A percentile compares a stretch with the other conserved stretches of the same genome.
These are phyloP conservation scores for Hyparrhenia diplandra DNA, from an alignment of 176 grass and related monocot species.

Conservation along the genomic window DNA sequence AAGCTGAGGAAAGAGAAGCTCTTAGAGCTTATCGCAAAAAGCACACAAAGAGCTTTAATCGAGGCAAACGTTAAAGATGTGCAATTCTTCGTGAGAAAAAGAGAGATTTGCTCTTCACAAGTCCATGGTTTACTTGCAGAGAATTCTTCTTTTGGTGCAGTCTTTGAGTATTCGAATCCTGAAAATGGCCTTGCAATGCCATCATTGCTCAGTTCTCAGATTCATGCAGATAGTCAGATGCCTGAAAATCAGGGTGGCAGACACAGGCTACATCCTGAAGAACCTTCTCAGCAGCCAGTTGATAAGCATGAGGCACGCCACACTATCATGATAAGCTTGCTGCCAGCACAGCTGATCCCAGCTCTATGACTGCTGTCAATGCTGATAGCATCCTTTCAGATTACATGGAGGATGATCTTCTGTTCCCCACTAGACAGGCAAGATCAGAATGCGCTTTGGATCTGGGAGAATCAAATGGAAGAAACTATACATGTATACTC, in stretches of 20 bases:
- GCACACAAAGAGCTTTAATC: slow-evolving; percentile 79
- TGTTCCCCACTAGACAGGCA: slow-evolving; percentile 24
- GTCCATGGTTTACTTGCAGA: slow-evolving; percentile 66
- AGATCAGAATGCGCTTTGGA: slow-evolving; percentile 34
- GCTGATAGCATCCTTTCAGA: slow-evolving; percentile 39
- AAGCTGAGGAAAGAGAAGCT: slow-evolving; percentile 86
- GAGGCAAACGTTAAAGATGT: slow-evolving; percentile 91
- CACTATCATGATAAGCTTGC: slow-evolving; percentile 40
- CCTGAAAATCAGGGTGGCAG: slow-evolving; percentile 44
- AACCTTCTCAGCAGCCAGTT: slow-evolving; percentile 40
- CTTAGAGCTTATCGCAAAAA: slow-evolving; percentile 81
- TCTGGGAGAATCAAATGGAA: slow-evolving; percentile 45
- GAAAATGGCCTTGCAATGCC: slow-evolving; percentile 47
- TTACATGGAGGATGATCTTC: slow-evolving; percentile 50
- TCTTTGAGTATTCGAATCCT: slow-evolving; percentile 39
- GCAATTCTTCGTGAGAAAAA: slow-evolving; percentile 63
- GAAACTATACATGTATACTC: slow-evolving; percentile 34
- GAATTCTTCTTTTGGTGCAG: slow-evolving; percentile 42
- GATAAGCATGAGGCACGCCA: slow-evolving; percentile 52
- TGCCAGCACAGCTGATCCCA: slow-evolving; percentile 41
- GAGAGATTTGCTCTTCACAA: slow-evolving; percentile 62
- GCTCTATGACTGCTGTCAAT: slow-evolving; percentile 36
- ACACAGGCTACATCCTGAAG: slow-evolving; percentile 35
- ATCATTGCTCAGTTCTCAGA: slow-evolving; percentile 33
- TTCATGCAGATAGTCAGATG: slow-evolving; percentile 34